phyloP scores from a whole-genome alignment of 306 rosid genomes.

The Prunus persica region Prunus_persica_NCBIv2 NC_034009.1:26703001-26703500 shows the following conservation, averaged over 20 bases:
- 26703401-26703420: slow-evolving; percentile 49
- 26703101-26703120: not conserved
- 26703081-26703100: not conserved
- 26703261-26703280: not conserved
- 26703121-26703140: not conserved
- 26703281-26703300: not conserved
- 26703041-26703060: slow-evolving; percentile 40
- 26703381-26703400: slow-evolving; percentile 48
- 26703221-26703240: not conserved
- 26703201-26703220: not conserved
- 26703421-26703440: slow-evolving; percentile 31
- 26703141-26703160: slow-evolving; percentile 1
- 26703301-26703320: slow-evolving; percentile 36
- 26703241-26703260: not conserved
- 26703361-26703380: slow-evolving; percentile 54
- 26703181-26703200: too few relatives aligned
- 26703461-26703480: slow-evolving; percentile 19
- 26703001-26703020: slow-evolving; percentile 48
- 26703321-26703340: slow-evolving; percentile 18
- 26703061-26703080: slow-evolving; percentile 1
- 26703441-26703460: slow-evolving; percentile 17
- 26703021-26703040: slow-evolving; percentile 34
- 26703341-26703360: slow-evolving; percentile 27
- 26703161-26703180: not conserved
- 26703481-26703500: slow-evolving; percentile 14